Conservation (phyloP, 2,329 filamentous ascomycete species). For the Seiridium cupressi region DNA sequence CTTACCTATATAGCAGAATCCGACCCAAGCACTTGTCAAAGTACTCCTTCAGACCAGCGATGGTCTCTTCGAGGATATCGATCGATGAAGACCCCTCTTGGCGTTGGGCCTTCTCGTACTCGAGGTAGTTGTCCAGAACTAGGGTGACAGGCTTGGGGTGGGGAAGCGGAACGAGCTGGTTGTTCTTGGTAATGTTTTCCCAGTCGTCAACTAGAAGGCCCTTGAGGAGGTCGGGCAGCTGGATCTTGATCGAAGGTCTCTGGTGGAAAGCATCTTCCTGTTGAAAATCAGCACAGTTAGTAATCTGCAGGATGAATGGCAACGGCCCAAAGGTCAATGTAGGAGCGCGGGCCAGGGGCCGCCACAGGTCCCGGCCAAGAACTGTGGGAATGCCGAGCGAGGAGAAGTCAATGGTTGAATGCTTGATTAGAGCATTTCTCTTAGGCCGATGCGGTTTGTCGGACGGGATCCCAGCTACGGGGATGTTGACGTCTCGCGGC, state of each 20-base stretch:
- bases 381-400: not conserved
- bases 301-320: not conserved
- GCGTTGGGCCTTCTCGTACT: constrained; percentile 66
- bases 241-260: constrained; percentile 81
- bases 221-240: constrained; percentile 87
- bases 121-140: constrained; percentile 79
- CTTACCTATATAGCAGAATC: constrained; percentile 78
- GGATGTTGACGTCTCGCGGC: constrained; percentile 2
- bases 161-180: constrained; percentile 83
- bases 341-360: not conserved
- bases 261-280: constrained; percentile 88
- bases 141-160: constrained; percentile 70
- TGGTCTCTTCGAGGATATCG: constrained; percentile 87
- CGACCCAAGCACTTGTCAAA: constrained; percentile 89
- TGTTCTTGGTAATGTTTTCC: constrained; percentile 97
- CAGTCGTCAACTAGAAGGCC: constrained; percentile 94
- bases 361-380: not conserved
- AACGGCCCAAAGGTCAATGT: not conserved
- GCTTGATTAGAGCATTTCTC: not conserved
- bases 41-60: constrained; percentile 84
- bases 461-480: constrained; percentile 17
- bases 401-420: not conserved
- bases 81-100: constrained; percentile 66
- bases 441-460: constrained; percentile 13
- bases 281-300: not conserved